phyloP scores from a whole-genome alignment of 2,329 filamentous ascomycete species.

The Clonostachys sp. region DNA sequence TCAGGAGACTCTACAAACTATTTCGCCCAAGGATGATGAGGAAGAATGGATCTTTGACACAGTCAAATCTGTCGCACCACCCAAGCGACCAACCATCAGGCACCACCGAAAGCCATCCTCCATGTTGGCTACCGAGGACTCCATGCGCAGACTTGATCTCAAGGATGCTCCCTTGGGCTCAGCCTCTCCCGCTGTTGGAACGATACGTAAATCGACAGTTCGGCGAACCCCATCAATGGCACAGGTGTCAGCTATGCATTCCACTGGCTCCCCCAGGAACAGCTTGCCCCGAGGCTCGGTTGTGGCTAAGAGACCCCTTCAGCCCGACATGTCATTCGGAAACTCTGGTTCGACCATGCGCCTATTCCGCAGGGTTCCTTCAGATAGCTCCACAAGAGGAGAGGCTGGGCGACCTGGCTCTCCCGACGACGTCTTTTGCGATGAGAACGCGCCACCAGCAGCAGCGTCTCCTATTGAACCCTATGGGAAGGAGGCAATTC shows the following conservation, averaged over 20 bases:
- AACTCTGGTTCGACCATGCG: constrained; percentile 90
- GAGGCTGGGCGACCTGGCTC: constrained; percentile 27
- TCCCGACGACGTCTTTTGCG: constrained; percentile 36
- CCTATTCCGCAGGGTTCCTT: constrained; percentile 81
- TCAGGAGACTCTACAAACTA: constrained; percentile 80
- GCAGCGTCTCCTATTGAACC: constrained; percentile 43
- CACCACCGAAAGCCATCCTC: constrained; percentile 48
- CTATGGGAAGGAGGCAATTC: constrained; percentile 72
- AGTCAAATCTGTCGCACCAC: constrained; percentile 63
- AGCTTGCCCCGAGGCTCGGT: constrained; percentile 26
- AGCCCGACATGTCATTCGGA: constrained; percentile 87
- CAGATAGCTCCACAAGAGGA: constrained; percentile 53
- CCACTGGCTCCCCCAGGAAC: constrained; percentile 34
- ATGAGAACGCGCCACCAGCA: constrained; percentile 61
- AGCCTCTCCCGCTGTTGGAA: constrained; percentile 46
- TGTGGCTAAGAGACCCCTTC: constrained; percentile 70
- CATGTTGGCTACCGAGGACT: constrained; percentile 54
- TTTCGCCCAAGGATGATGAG: constrained; percentile 62
- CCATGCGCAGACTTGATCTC: constrained; percentile 54
- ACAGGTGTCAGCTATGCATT: constrained; percentile 19
- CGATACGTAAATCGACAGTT: constrained; percentile 57
- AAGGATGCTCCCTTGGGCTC: constrained; percentile 56
- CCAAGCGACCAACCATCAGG: constrained; percentile 48
- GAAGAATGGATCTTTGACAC: constrained; percentile 98
- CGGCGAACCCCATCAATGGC: constrained; percentile 40